Conservation (phyloP, 805 yeast genomes). For the Candida insectorum region DNA sequence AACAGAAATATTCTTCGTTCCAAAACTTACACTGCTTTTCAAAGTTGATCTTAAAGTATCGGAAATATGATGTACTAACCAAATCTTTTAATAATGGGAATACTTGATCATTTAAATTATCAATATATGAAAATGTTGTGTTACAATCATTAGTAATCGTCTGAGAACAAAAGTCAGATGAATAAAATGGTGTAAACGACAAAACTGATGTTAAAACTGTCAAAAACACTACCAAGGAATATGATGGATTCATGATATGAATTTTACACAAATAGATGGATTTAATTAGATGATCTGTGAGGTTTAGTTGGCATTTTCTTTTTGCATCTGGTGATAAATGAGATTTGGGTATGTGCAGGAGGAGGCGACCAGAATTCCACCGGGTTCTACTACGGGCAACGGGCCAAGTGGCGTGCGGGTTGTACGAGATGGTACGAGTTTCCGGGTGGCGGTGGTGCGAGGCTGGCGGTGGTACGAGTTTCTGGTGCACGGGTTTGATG, state of each 20-base stretch:
- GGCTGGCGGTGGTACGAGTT: too few relatives aligned
- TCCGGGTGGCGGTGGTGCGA: too few relatives aligned
- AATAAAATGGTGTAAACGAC: slow-evolving; percentile 35
- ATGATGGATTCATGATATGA: too few relatives aligned
- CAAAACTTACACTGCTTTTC: slow-evolving; percentile 83
- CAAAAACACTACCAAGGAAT: too few relatives aligned
- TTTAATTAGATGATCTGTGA: too few relatives aligned
- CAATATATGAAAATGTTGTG: slow-evolving; percentile 43
- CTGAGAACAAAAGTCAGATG: slow-evolving; percentile 44
- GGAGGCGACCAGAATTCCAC: too few relatives aligned
- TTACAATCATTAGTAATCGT: slow-evolving; percentile 43
- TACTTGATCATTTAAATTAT: slow-evolving; percentile 29
- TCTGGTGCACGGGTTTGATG: too few relatives aligned
- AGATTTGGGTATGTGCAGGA: too few relatives aligned
- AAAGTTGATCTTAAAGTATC: slow-evolving; percentile 80
- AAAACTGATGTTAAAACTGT: slow-evolving; percentile 1
- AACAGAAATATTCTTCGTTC: slow-evolving; percentile 80
- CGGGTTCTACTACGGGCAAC: too few relatives aligned
- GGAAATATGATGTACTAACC: slow-evolving; percentile 76
- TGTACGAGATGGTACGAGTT: too few relatives aligned
- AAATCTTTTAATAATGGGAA: slow-evolving; percentile 53
- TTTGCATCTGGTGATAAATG: slow-evolving; percentile 6
- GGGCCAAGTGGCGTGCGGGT: too few relatives aligned
- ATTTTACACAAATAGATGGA: too few relatives aligned
- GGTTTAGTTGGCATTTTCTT: slow-evolving; percentile 3